Evolutionary conservation across 257 asterid species (phyloP).

Genomic region (Penstemon newberryi): DNA sequence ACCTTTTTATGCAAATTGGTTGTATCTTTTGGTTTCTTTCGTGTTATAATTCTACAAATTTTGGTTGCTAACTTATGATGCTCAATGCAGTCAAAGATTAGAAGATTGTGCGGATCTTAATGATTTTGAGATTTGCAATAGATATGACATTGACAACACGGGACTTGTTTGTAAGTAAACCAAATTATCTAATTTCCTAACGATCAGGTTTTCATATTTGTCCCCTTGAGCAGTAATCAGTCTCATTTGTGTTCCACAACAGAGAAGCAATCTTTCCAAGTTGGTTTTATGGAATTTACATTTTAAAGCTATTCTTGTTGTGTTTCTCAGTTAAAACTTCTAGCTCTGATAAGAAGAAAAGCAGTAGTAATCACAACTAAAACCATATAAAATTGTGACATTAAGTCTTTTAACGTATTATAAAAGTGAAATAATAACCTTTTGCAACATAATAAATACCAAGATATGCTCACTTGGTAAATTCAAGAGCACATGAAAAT

Average conservation of each 20-base stretch:
- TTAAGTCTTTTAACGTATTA: not conserved
- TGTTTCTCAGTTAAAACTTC: not conserved
- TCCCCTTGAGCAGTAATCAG: not conserved
- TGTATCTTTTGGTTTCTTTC: conserved; percentile 14
- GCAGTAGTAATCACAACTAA: not conserved
- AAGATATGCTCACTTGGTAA: not conserved
- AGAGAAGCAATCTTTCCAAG: not conserved
- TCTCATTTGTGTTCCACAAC: not conserved
- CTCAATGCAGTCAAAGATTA: conserved; percentile 77
- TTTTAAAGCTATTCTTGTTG: not conserved
- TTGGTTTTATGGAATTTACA: not conserved
- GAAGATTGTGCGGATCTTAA: conserved; percentile 61
- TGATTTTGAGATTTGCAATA: conserved; percentile 75
- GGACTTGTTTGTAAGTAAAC: conserved; percentile 81
- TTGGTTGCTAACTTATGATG: conserved; percentile 24
- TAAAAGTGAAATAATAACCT: not conserved
- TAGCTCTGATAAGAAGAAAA: not conserved
- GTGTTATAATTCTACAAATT: conserved; percentile 9
- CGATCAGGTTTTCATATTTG: conserved; percentile 8
- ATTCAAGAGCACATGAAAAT: not conserved
- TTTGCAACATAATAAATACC: not conserved
- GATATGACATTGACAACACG: conserved; percentile 73
- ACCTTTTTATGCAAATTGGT: not conserved
- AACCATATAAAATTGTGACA: not conserved
- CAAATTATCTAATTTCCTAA: conserved; percentile 2